Base-by-base conservation (phyloP, 2,329 filamentous ascomycete species). In the Penicillium hesseltinei region DNA sequence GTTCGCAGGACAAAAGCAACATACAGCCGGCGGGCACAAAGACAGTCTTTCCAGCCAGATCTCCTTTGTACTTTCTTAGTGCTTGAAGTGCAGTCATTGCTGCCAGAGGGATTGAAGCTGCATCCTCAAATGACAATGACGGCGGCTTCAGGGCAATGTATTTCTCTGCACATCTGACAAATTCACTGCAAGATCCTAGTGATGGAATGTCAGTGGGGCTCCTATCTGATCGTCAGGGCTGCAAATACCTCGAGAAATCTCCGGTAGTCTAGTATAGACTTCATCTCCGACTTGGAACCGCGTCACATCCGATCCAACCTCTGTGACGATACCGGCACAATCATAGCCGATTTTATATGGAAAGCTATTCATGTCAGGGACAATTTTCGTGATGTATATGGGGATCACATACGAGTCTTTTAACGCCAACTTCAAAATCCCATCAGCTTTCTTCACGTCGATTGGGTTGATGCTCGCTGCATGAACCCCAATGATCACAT, bases 31-130 rank as follows among this genome's bases (percentile, higher is more conserved):
- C 82, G 0, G 80, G 75, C 7, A 85, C 73, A 56, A 81, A 81
- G 1, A 82, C 80, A 2, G 80, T 82, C 69, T 80, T 81, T 9
- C 80, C 81, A 21, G 75, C 68, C 0, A 84, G 74, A 19, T 74
- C 75, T n/a, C 77, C 77, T 33, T 80, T 59, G 0, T 75, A 81
- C 2, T 69, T 71, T 36, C 69, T 71, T 40, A 83, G 71, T 25
- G 69, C 65, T 63, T 84, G 81, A 23, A 77, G 68, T 0, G 79
- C 76, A 2, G 79, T 81, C n/a, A 78, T 64, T 1, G 71, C 71
- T 4, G 73, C 67, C 11, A 74, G 69, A 3, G 75, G 77, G 21
- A 80, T 71, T 0, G 76, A 76, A 13, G 77, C 76, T 27, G 78
- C 78, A 35, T 78, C 73, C 29, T 71, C 70, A 54, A 79, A 78